Evolutionary conservation across 129 eudicot species (phyloP).

Genomic region (Chrysanthemum seticuspe): DNA sequence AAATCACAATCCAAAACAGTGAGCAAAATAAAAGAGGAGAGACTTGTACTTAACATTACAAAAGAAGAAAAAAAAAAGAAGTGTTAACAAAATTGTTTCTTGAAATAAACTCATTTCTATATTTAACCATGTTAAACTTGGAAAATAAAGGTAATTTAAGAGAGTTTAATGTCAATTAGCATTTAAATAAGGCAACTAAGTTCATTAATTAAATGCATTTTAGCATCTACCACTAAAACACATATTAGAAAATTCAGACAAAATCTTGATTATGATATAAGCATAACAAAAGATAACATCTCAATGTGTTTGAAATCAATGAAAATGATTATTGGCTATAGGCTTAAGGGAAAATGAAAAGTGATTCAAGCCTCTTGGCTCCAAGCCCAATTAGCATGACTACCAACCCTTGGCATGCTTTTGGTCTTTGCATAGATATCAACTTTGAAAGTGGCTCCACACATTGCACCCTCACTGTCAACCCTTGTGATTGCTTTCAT

Average conservation of each 20-base stretch:
- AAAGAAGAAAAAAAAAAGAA: too few relatives aligned
- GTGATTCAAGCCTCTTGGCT: slow-evolving; percentile 39
- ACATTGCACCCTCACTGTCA: slow-evolving; percentile 88
- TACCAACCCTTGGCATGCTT: slow-evolving; percentile 93
- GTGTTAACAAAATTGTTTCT: too few relatives aligned
- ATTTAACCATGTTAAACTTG: too few relatives aligned
- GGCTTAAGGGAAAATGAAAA: neutral
- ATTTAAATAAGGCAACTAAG: too few relatives aligned
- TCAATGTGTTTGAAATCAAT: slow-evolving; percentile 3
- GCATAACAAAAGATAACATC: neutral
- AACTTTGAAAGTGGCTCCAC: slow-evolving; percentile 83
- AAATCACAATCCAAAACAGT: too few relatives aligned
- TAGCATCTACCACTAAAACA: too few relatives aligned
- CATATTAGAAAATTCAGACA: neutral
- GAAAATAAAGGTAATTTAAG: too few relatives aligned
- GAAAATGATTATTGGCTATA: neutral
- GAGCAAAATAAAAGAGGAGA: too few relatives aligned
- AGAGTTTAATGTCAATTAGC: too few relatives aligned
- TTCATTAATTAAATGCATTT: too few relatives aligned
- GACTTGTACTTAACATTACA: too few relatives aligned
- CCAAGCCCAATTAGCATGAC: slow-evolving; percentile 92
- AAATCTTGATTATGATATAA: slow-evolving; percentile 18
- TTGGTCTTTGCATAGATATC: slow-evolving; percentile 63
- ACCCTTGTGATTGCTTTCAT: slow-evolving; percentile 90
- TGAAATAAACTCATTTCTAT: too few relatives aligned